Evolutionary conservation across 805 yeast species (phyloP).

Genomic region (Yarrowia osloensis): DNA sequence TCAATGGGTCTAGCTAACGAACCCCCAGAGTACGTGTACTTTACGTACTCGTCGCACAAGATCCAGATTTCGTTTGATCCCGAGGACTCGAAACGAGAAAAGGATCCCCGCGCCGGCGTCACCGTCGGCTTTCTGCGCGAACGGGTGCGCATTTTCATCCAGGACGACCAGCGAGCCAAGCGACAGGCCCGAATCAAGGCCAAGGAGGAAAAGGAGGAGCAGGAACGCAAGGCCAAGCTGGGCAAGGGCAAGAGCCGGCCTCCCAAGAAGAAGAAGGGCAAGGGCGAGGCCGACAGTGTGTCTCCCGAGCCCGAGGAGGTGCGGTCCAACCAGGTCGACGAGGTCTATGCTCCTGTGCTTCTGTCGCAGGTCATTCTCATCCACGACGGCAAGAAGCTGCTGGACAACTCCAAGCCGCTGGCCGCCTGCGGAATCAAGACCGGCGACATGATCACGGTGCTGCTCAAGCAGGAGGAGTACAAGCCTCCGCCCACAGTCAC

Average conservation of each 20-base stretch:
- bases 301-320: conserved; percentile 1
- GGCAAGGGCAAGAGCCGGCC: conserved; percentile 18
- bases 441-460: conserved; percentile 48
- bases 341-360: conserved; percentile 4
- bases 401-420: conserved; percentile 51
- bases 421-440: conserved; percentile 57
- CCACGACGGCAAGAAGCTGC: conserved; percentile 37
- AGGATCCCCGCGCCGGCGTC: conserved; percentile 69
- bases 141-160: conserved; percentile 58
- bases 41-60: conserved; percentile 17
- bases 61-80: conserved; percentile 56
- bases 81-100: conserved; percentile 63
- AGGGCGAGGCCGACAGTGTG: neutral
- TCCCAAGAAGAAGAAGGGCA: neutral
- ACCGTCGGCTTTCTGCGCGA: conserved; percentile 61
- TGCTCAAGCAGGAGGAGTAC: conserved; percentile 23
- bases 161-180: conserved; percentile 37
- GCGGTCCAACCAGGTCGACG: conserved; percentile 7
- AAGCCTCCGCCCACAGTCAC: conserved; percentile 19
- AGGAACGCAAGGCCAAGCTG: conserved; percentile 1
- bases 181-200: conserved; percentile 33
- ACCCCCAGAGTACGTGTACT: conserved; percentile 29
- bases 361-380: conserved; percentile 31
- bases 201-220: conserved; percentile 10
- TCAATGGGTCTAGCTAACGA: conserved; percentile 18